phyloP scores from a whole-genome alignment of 2,329 filamentous ascomycete species.

The Diplodia scrobiculata region DNA sequence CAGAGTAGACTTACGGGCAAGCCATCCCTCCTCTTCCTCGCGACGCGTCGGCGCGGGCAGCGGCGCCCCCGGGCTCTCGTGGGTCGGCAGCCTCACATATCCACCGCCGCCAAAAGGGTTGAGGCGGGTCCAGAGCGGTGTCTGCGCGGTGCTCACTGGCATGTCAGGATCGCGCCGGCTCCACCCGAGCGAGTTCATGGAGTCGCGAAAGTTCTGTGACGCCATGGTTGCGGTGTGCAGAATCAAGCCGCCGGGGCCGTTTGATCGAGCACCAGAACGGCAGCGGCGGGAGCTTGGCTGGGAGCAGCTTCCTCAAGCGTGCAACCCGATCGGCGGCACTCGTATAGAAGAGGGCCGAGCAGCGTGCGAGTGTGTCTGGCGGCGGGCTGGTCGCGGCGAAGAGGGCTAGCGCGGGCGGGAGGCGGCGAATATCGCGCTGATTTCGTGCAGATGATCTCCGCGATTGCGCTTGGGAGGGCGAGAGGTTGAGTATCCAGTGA shows the following conservation, averaged over 20 bases:
- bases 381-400: constrained; percentile 23
- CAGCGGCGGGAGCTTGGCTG: constrained; percentile 27
- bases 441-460: constrained; percentile 56
- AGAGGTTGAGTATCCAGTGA: constrained; percentile 38
- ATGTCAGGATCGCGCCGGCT: constrained; percentile 78
- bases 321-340: constrained; percentile 21
- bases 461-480: constrained; percentile 29
- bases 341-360: constrained; percentile 25
- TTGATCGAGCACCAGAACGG: constrained; percentile 23
- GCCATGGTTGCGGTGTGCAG: constrained; percentile 63
- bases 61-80: constrained; percentile 78
- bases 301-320: constrained; percentile 23
- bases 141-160: constrained; percentile 71
- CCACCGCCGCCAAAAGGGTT: constrained; percentile 87
- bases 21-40: constrained; percentile 94
- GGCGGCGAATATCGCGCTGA: constrained; percentile 39
- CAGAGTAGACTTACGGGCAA: constrained; percentile 74
- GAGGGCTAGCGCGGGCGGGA: constrained; percentile 27
- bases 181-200: constrained; percentile 94
- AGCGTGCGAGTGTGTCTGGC: constrained; percentile 17
- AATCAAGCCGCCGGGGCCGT: constrained; percentile 10
- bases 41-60: constrained; percentile 79
- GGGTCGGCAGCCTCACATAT: constrained; percentile 87
- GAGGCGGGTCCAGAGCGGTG: constrained; percentile 76
- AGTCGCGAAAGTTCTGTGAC: constrained; percentile 86